These are phyloP conservation scores for Phaeosphaeriaceae sp. DNA, from an alignment of 2,329 filamentous ascomycete species.

Conservation along the genomic window DNA sequence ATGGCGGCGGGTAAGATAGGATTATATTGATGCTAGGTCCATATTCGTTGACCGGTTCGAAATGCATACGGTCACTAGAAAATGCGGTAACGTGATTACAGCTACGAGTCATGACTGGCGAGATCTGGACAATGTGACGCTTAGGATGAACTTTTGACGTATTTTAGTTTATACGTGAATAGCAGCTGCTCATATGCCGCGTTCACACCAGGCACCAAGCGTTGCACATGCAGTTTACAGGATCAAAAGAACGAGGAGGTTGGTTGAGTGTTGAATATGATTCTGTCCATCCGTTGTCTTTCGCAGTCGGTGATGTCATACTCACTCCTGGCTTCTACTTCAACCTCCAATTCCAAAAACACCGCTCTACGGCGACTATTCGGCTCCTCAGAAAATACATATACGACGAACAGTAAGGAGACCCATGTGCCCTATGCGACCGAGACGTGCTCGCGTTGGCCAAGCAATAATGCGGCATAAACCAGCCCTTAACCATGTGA, in stretches of 20 bases:
- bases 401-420: constrained; percentile 1
- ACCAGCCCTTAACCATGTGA: constrained; percentile 4
- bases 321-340: no score
- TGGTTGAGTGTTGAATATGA: no score
- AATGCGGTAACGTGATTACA: neutral
- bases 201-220: no score
- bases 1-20: neutral
- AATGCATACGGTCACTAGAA: neutral
- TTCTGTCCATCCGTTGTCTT: no score
- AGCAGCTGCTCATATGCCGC: no score
- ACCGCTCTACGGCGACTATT: constrained; percentile 1
- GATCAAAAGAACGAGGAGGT: no score
- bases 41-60: constrained; percentile 1
- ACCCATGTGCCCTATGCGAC: neutral
- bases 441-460: constrained; percentile 3
- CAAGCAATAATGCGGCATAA: constrained; percentile 6
- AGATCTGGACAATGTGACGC: no score
- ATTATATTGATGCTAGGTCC: neutral
- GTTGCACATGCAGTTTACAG: no score
- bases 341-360: neutral
- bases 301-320: no score
- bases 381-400: neutral
- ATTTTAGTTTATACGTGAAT: no score
- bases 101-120: neutral
- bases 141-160: no score